A percentile compares a stretch with the other conserved stretches of the same genome.
phyloP scores from a whole-genome alignment of 1,284 basidiomycete genomes.

The Fomitiporia mediterranea region DNA sequence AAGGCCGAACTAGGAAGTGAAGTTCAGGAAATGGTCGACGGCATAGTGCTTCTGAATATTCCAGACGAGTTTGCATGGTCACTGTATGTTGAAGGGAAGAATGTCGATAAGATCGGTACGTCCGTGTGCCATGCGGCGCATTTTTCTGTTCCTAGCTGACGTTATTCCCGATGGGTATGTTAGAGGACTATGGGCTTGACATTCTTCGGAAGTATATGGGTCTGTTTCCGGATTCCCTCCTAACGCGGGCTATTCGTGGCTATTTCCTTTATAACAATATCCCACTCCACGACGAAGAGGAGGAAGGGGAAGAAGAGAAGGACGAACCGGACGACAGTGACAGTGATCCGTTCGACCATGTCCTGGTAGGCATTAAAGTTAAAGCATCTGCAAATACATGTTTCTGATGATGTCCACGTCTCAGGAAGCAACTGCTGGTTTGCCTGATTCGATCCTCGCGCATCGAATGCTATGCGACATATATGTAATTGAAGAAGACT shows the following conservation, averaged over 20 bases:
- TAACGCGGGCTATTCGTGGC: conserved; percentile 59
- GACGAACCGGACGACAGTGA: conserved; percentile 33
- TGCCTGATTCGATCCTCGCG: conserved; percentile 64
- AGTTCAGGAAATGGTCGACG: conserved; percentile 65
- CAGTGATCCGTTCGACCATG: conserved; percentile 43
- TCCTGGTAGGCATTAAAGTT: conserved; percentile 42
- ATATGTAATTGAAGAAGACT: conserved; percentile 76
- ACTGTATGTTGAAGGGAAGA: conserved; percentile 71
- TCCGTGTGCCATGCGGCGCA: conserved; percentile 15
- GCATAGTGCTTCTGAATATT: conserved; percentile 70
- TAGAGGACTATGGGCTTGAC: conserved; percentile 62
- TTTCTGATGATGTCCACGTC: neutral
- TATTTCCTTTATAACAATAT: conserved; percentile 66
- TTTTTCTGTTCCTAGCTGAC: neutral
- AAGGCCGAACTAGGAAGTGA: conserved; percentile 56
- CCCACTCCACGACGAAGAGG: conserved; percentile 40
- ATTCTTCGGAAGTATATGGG: conserved; percentile 61
- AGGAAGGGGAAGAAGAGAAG: conserved; percentile 32
- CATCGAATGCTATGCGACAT: conserved; percentile 69
- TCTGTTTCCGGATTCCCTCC: conserved; percentile 60
- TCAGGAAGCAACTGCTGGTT: conserved; percentile 55
- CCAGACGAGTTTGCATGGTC: conserved; percentile 79
- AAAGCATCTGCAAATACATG: neutral
- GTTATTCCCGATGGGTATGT: conserved; percentile 11
- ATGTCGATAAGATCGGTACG: conserved; percentile 67